A percentile compares a stretch with the other conserved stretches of the same genome.
Evolutionary conservation across 2,329 filamentous ascomycete genomes (phyloP).

Genomic region (Mycocentrospora acerina): DNA sequence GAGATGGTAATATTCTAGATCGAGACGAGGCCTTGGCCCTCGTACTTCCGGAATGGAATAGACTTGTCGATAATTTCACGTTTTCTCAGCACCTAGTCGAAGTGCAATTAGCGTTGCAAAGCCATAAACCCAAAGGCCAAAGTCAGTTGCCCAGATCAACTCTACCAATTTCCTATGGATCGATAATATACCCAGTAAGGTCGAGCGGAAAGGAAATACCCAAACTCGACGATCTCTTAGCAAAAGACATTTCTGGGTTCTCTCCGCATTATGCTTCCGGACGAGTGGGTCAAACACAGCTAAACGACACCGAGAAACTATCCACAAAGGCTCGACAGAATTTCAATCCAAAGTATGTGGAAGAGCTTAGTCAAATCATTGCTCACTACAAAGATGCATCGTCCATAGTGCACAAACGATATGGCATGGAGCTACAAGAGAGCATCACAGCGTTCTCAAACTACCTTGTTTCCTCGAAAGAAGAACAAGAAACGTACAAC

Average conservation of each 20-base stretch:
- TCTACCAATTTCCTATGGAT: too few relatives aligned
- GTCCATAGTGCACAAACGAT: slow-evolving; percentile 40
- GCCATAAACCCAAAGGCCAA: too few relatives aligned
- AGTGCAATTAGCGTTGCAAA: slow-evolving; percentile 44
- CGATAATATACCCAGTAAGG: too few relatives aligned
- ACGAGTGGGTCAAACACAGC: too few relatives aligned
- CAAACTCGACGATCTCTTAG: too few relatives aligned
- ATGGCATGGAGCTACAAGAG: slow-evolving; percentile 41
- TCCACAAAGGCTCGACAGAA: too few relatives aligned
- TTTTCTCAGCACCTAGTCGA: slow-evolving; percentile 48
- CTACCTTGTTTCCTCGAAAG: background rate
- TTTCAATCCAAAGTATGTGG: too few relatives aligned
- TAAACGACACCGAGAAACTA: too few relatives aligned
- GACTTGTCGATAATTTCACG: slow-evolving; percentile 52
- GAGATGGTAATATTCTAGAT: slow-evolving; percentile 33
- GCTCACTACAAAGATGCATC: slow-evolving; percentile 19
- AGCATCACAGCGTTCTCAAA: slow-evolving; percentile 37
- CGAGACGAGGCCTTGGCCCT: slow-evolving; percentile 43
- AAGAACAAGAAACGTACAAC: background rate
- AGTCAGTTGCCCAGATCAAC: too few relatives aligned
- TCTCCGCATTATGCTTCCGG: too few relatives aligned
- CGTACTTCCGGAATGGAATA: slow-evolving; percentile 51
- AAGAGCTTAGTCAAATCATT: slow-evolving; percentile 15
- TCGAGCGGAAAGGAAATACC: too few relatives aligned
- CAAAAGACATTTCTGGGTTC: too few relatives aligned